These are phyloP conservation scores for Trichophyton mentagrophytes DNA, from an alignment of 2,329 filamentous ascomycete genomes.

Conservation along the genomic window DNA sequence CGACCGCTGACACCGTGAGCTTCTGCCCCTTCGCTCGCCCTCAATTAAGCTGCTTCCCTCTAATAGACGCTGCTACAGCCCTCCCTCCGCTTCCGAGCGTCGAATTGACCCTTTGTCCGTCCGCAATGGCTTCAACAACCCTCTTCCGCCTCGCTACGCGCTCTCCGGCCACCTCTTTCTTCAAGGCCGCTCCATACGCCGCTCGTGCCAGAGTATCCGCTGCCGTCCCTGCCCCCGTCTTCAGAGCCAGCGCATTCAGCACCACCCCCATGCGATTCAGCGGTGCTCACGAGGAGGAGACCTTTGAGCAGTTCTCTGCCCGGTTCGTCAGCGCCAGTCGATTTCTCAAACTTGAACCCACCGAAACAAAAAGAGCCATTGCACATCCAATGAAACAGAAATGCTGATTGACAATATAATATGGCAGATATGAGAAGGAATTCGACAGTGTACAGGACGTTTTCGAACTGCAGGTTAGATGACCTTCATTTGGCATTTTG, in stretches of 20 bases:
- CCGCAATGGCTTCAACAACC: conserved; percentile 52
- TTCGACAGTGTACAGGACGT: conserved; percentile 96
- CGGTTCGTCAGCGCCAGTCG: conserved; percentile 49
- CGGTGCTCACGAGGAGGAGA: conserved; percentile 73
- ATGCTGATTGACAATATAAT: background rate
- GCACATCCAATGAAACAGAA: background rate
- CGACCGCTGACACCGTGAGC: conserved; percentile 6
- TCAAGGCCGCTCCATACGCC: conserved; percentile 48
- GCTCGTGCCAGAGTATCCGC: conserved; percentile 46
- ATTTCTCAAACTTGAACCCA: background rate
- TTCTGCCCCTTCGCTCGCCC: conserved; percentile 4
- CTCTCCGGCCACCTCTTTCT: conserved; percentile 39
- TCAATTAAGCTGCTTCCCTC: conserved; percentile 1
- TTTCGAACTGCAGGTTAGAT: conserved; percentile 93
- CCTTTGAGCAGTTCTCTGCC: conserved; percentile 95
- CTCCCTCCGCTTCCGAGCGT: background rate
- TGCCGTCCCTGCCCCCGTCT: conserved; percentile 39
- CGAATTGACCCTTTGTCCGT: conserved; percentile 12
- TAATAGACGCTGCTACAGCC: background rate
- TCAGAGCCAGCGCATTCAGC: conserved; percentile 52
- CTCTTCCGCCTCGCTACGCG: conserved; percentile 61
- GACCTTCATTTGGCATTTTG: conserved; percentile 3
- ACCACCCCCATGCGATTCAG: conserved; percentile 44
- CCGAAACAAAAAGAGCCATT: too few species aligned
- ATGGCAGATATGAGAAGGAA: conserved; percentile 89